Conservation (phyloP, 139 green algal genomes). For the Parachlorella kessleri region DNA sequence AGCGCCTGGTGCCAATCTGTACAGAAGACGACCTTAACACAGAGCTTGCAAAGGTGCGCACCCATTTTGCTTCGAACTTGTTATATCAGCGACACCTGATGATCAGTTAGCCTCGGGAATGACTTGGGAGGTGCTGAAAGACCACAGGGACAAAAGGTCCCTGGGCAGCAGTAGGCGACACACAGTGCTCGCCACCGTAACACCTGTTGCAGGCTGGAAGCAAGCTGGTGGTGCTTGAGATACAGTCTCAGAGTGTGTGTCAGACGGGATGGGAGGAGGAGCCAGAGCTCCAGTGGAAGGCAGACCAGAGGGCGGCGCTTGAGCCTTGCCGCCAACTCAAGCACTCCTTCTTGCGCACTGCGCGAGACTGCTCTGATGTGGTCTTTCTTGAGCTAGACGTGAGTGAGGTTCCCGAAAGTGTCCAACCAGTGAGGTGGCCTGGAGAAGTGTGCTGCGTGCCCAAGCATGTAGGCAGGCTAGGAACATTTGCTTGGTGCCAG, state of each 20-base stretch:
- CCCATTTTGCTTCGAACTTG: no score
- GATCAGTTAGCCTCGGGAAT: no score
- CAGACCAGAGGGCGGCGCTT: constrained; percentile 58
- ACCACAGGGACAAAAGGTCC: no score
- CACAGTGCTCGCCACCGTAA: no score
- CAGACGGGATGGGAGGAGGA: constrained; percentile 78
- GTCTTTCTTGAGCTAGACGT: constrained; percentile 70
- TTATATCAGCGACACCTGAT: no score
- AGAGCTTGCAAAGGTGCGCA: constrained; percentile 40
- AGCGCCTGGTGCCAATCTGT: constrained; percentile 59
- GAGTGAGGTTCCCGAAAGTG: no score
- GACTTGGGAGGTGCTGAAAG: no score
- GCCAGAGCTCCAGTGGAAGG: constrained; percentile 82
- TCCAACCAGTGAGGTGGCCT: no score
- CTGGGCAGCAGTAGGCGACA: no score
- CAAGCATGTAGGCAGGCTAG: no score
- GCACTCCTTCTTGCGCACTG: constrained; percentile 73
- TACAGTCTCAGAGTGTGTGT: constrained; percentile 68
- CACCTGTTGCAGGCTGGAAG: constrained; percentile 58
- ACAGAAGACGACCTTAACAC: constrained; percentile 47
- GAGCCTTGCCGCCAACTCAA: constrained; percentile 70
- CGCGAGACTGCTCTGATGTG: constrained; percentile 78
- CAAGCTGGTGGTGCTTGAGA: constrained; percentile 80
- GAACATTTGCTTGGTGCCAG: no score
- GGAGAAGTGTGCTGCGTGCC: no score